phyloP scores from a whole-genome alignment of 306 rosid species.

The Comarum palustre region DNA sequence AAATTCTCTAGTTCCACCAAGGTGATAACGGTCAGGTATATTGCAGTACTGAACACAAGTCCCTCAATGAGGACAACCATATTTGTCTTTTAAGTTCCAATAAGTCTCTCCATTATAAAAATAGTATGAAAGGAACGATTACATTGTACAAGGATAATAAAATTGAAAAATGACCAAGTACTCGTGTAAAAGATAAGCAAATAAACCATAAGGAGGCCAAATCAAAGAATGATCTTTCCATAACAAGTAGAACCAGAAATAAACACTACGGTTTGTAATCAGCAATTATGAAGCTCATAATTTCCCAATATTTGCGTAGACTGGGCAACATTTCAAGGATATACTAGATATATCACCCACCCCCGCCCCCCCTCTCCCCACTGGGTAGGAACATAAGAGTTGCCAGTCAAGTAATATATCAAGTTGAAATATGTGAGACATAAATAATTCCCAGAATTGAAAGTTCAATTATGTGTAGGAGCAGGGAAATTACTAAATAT shows the following conservation, averaged over 20 bases:
- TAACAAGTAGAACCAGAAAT: not conserved
- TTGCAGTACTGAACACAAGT: not conserved
- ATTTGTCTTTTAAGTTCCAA: not conserved
- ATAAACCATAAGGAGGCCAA: not conserved
- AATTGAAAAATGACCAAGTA: not conserved
- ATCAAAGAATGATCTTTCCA: not conserved
- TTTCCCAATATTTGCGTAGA: not conserved
- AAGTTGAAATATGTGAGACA: not conserved
- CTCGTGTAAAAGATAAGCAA: not conserved
- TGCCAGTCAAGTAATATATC: not conserved
- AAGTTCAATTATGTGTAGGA: conserved; percentile 3
- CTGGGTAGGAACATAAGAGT: not conserved
- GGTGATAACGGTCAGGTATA: not conserved
- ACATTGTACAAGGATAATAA: not conserved
- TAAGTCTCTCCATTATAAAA: not conserved
- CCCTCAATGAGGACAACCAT: not conserved
- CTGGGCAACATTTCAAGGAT: not conserved
- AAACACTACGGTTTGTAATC: not conserved
- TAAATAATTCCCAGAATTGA: not conserved
- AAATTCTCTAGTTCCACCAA: not conserved
- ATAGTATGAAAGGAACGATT: not conserved
- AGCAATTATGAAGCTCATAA: not conserved
- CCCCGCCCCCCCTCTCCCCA: no score
- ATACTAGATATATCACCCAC: not conserved
- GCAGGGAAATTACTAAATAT: not conserved